Base-by-base conservation (phyloP, 345 rosid species). In the Eucalyptus cloeziana region DNA sequence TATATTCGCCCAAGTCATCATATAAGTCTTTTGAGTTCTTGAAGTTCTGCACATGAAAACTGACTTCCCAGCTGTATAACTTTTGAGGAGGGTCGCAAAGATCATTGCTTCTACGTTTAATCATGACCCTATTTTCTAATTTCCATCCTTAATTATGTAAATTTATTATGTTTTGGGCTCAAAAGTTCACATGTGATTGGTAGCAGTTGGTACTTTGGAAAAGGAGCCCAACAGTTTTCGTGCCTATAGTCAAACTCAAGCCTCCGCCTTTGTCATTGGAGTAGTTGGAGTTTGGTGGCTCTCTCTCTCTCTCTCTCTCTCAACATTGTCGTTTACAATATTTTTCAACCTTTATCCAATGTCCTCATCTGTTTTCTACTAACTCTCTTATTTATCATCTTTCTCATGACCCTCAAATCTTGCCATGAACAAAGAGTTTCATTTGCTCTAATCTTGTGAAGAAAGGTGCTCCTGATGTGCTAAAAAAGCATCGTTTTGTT, bases 221-320 rank as follows among this genome's bases (percentile, higher is more conserved):
- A 90, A 94, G 94, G 81, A 92, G 97, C 92, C 92, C 96, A 94
- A 92, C 94, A 89, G 90, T 88, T 87, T 49, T 91, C 89, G 89
- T 89, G 83, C 88, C 69, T 76, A 86, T 90, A 85, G 90, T 92
- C 94, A 93, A 94, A 56, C 47, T 76, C 30, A 22, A 37, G 49
- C 88, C 91, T 85, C 86, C 89, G 87, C 92, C 90, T 88, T 89
- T 90, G 92, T 90, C 79, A 45, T 88, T 89, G 93, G 92, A 88
- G 96, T 92, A 94, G 95, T 93, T 94, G 92, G 87, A 86, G 86
- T 49, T 51, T 88, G 49, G 89, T 92, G 92, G 83, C 91, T 89
- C 86, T 91, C 14, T 81, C 90, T 88, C 91, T 89, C 86, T 92
- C 40, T 64, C 16, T 30, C 17, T 62, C 14, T 25, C 45, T 40